Evolutionary conservation across 2,329 filamentous ascomycete genomes (phyloP), one percentile per base, ranked within the genome.

Genomic region (Microsporum canis): DNA sequence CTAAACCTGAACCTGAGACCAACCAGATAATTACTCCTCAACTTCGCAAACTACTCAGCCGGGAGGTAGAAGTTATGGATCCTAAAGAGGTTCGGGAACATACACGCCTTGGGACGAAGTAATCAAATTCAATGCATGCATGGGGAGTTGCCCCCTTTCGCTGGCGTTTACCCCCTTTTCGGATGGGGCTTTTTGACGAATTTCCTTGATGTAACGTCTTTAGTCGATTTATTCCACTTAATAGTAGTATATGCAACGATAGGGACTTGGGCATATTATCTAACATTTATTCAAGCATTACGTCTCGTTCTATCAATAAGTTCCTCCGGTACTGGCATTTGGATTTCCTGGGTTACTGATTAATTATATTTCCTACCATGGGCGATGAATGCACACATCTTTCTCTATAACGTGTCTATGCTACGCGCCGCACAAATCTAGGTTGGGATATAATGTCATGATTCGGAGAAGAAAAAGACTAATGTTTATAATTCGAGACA

Each of bases 31-130:
- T 55, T 17, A 85, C 81, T 64, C 79, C 83, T 0, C 84, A 88
- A 66, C 70, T 89, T 61, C 78, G 86, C 56, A 73, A 76, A 5
- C 66, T 89, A 49, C 69, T 88, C n/a, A 47, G 39, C 29, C 57
- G 57, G 10, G 39, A 58, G 33, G 56, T 58, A 6, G 56, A 58
- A 45, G 78, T 75, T 63, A 68, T 83, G 29, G 76, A 77, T 43
- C 75, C 76, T 65, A 69, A 66, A 49, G 73, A 78, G 33, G 76
- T 80, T n/a, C 69, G 73, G 61, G 72, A 75, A 64, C 75, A 78
- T 70, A 77, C 69, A 64, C 78, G 71, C 61, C 51, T 6, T 36
- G 66, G 38, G 63, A 69, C 29, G 56, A 63, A 23, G 58, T 57
- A 27, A 61, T 34, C 43, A 5, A 3, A 12, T 14, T 23, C 17